phyloP scores from a whole-genome alignment of 2,329 filamentous ascomycete genomes.

The Hypoxylon rubiginosum region DNA sequence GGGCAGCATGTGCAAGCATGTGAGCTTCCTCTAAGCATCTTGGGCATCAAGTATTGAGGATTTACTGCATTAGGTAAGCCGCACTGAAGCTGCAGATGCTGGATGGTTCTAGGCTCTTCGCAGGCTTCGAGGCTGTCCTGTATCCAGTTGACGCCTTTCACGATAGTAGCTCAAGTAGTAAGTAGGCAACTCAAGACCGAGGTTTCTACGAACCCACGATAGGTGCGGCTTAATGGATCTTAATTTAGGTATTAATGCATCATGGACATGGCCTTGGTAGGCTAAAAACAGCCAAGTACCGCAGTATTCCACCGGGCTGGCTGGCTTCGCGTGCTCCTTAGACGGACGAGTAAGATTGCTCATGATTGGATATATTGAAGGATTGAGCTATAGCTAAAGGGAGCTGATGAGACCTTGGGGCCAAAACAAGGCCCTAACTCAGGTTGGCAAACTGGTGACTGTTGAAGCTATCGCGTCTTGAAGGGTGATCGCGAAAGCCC shows the following conservation, averaged over 20 bases:
- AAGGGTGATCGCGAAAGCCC: conserved; percentile 31
- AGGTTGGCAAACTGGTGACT: conserved; percentile 14
- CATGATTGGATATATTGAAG: conserved; percentile 24
- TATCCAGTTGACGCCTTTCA: conserved; percentile 8
- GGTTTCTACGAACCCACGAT: conserved; percentile 16
- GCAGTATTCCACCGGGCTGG: conserved; percentile 33
- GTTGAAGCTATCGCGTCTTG: conserved; percentile 33
- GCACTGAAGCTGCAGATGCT: conserved; percentile 24
- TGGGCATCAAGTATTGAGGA: conserved; percentile 32
- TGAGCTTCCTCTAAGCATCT: conserved; percentile 26
- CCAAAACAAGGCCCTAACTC: not conserved
- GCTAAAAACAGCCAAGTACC: conserved; percentile 39
- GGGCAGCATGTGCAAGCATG: conserved; percentile 27
- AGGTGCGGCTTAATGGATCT: conserved; percentile 38
- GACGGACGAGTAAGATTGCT: conserved; percentile 16
- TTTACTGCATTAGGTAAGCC: conserved; percentile 37
- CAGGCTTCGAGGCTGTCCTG: conserved; percentile 4
- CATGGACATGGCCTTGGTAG: conserved; percentile 18
- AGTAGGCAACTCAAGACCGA: conserved; percentile 8
- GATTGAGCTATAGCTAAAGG: conserved; percentile 16
- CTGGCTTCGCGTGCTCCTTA: conserved; percentile 10
- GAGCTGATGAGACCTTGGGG: conserved; percentile 20
- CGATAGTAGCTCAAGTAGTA: not conserved
- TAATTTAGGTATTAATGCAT: conserved; percentile 42
- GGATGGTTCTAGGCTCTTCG: conserved; percentile 36